Base-by-base conservation (phyloP, 331 rosid genomes). In the Phaseolus coccineus region DNA sequence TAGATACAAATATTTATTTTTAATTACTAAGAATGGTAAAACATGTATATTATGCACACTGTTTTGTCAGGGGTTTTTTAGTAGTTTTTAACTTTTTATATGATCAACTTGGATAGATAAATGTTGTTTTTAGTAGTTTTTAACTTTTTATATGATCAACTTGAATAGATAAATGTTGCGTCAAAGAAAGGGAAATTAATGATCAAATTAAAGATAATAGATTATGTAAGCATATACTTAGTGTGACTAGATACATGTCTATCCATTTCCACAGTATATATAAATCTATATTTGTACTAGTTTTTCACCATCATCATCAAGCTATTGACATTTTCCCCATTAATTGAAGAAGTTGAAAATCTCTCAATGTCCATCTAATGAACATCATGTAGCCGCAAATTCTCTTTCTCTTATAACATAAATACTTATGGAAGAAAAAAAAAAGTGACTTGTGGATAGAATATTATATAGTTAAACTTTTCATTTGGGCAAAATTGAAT, bases 211-310 rank as follows among this genome's bases (percentile, higher is more conserved):
- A 71, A 52, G 59, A 71, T 64, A 51, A 61, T 6, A 56, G 53
- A 77, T 71, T 19, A 19, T 19, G 22, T 19, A 19, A 19, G 22
- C 22, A 19, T 19, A 19, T 19, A 57, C 51, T 71, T 59, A 9
- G 3, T 67, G 79, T 79, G 74, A 52, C 57, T 33, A 61, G 59
- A 47, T 25, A 9, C 66, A 47, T 25, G 14, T 71, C 15, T 80
- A 80, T 84, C 84, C 85, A 48, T 69, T 74, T 79, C 77, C 57
- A 74, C 47, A 69, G 77, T 73, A 30, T 56, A 12, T 63, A 50
- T 65, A n/a, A 52, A 62, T 40, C 5, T 51, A 1, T 13, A 10
- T 1, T 11, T 25, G 59, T 10, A 25, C 27, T 62, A 13, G 25
- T 30, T 79, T 14, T 28, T 27, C 31, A 46, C 35, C 30, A 76